phyloP scores from a whole-genome alignment of 2,329 filamentous ascomycete genomes.

The Talaromyces sp. region DNA sequence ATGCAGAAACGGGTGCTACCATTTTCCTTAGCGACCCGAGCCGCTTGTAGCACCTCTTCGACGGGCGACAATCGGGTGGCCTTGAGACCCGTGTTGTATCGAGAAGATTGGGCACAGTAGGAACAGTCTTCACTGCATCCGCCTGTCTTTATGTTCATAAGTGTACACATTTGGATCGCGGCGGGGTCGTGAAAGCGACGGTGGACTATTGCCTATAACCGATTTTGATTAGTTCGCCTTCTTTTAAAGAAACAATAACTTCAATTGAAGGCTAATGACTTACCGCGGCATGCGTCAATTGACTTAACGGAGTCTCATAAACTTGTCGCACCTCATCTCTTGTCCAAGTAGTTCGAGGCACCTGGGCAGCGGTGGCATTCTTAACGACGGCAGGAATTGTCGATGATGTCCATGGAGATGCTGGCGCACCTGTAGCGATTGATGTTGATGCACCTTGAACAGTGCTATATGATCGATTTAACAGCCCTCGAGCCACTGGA shows the following conservation, averaged over 20 bases:
- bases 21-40: slow-evolving; percentile 72
- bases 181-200: slow-evolving; percentile 80
- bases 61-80: slow-evolving; percentile 75
- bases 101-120: slow-evolving; percentile 82
- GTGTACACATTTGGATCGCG: slow-evolving; percentile 84
- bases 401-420: slow-evolving; percentile 26
- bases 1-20: slow-evolving; percentile 92
- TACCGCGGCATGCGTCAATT: slow-evolving; percentile 72
- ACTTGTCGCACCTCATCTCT: slow-evolving; percentile 76
- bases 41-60: slow-evolving; percentile 75
- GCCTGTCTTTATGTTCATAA: slow-evolving; percentile 96
- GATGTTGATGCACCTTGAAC: slow-evolving; percentile 31
- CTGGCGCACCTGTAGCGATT: slow-evolving; percentile 25
- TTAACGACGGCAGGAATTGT: slow-evolving; percentile 33
- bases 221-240: slow-evolving; percentile 17
- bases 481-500: slow-evolving; percentile 28
- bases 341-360: slow-evolving; percentile 72
- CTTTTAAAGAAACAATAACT: neutral
- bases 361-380: slow-evolving; percentile 35
- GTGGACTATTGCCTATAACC: slow-evolving; percentile 66
- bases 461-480: slow-evolving; percentile 38
- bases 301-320: slow-evolving; percentile 77
- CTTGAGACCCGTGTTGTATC: slow-evolving; percentile 70
- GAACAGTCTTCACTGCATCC: slow-evolving; percentile 90
- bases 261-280: slow-evolving; percentile 27